Conservation (phyloP, 2,329 filamentous ascomycete genomes). For the Biscogniauxia marginata region DNA sequence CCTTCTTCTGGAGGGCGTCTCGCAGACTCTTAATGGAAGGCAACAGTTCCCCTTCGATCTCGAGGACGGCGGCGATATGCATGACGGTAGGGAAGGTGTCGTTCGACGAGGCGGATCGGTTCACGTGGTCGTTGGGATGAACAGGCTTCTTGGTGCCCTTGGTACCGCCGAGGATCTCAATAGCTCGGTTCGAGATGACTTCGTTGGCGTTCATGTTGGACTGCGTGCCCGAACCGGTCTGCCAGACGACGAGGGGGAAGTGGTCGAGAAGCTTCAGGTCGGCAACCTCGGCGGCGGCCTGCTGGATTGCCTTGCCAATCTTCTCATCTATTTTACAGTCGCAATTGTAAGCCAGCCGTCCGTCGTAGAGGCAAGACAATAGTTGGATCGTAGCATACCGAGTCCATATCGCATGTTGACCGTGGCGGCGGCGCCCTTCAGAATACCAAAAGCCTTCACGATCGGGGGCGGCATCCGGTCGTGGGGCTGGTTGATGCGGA, state of each 20-base stretch:
- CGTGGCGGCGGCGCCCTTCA: conserved; percentile 93
- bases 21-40: conserved; percentile 81
- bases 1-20: conserved; percentile 82
- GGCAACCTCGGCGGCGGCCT: conserved; percentile 91
- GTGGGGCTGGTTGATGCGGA: conserved; percentile 98
- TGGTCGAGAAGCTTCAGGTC: conserved; percentile 92
- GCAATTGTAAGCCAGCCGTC: conserved; percentile 24
- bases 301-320: conserved; percentile 87
- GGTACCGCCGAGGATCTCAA: conserved; percentile 90
- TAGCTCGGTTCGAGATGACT: conserved; percentile 98
- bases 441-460: conserved; percentile 89
- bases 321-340: conserved; percentile 65
- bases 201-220: conserved; percentile 99
- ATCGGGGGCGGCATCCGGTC: conserved; percentile 96
- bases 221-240: conserved; percentile 97
- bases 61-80: conserved; percentile 96
- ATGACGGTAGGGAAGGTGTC: conserved; percentile 99
- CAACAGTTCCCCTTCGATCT: conserved; percentile 82
- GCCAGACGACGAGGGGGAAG: conserved; percentile 98
- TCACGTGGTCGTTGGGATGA: conserved; percentile 99
- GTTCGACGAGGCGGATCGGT: conserved; percentile 98
- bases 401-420: conserved; percentile 96
- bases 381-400: conserved; percentile 49
- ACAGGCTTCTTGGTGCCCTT: conserved; percentile 98
- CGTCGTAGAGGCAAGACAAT: conserved; percentile 8